Base-by-base conservation (phyloP, 2,329 filamentous ascomycete genomes). In the Xenoacremonium recifei region DNA sequence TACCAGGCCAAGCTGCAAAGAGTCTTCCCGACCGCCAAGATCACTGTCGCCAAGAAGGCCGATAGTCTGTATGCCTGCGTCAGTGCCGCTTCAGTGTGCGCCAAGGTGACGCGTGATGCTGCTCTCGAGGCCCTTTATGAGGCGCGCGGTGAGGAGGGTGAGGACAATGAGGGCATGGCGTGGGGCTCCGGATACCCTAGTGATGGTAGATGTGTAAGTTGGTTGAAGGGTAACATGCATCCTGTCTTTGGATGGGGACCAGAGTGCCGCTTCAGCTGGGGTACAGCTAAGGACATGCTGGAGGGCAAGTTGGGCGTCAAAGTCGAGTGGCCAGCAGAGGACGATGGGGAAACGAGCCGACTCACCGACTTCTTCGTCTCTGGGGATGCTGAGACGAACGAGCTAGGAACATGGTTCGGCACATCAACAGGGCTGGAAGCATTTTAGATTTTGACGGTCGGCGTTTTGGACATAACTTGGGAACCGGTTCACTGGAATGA, bases 141-240 rank as follows among this genome's bases (percentile, higher is more conserved):
- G 45, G 64, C 62, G 3, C 62, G 61, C 25, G 49, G 58, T 37
- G 63, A 63, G 30, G 52, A 51, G 23, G 57, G 47, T 32, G 62
- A 51, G 39, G 51, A 46, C 3, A 63, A 59, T 4, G 63, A 74
- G 13, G 73, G 70, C 19, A 69, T 72, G 65, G 69, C 58, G 4
- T 96, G 93, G 90, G 93, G 93, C 1, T 95, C 89, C 1, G 93
- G 93, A 1, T 99, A 99, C 63, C 93, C 93, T 1, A 89, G 87
- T 1, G 93, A 99, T 66, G 82, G 76, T 16, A 79, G 87, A 48
- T 95, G 90, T 55, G 80, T 85, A 2, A 66, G 69, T 17, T 99
- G 93, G 92, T 64, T 99, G 61, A 87, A 83, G 67, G 71, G 71
- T 29, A 93, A 92, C 51, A 92, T 96, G 84, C 85, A 99, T 60